Base-by-base conservation (phyloP, 2,329 filamentous ascomycete species). In the Penicillium sp. region DNA sequence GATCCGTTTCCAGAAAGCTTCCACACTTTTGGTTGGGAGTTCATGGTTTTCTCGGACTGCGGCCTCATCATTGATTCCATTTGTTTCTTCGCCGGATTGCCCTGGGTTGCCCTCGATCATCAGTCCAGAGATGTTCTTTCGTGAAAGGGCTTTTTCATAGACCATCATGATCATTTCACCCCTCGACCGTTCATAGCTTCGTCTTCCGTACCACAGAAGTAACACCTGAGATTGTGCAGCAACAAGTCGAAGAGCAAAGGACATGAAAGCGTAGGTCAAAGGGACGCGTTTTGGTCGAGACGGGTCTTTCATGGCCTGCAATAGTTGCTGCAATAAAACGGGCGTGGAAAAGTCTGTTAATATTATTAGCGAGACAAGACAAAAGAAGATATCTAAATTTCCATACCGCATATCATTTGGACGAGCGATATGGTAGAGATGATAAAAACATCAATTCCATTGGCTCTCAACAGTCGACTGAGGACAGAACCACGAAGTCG, bases 141-240 rank as follows among this genome's bases (percentile, higher is more conserved):
- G 77, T 10, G 84, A 83, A 13, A 91, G 71, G 0, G 87, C 89
- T 72, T 93, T 93, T 66, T 91, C 89, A 66, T 91, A 91, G 13
- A 92, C 81, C 84, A 91, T 91, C 16, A 89, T 92, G 57, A 93
- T 88, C 82, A 93, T 85, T 74, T 96, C 91, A 5, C 92, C 92
- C 47, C 92, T 81, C 5, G 88, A 91, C 57, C 92, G 80, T 72
- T 96, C 92, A 65, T 96, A 96, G 29, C 85, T 85, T 58, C 92
- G 86, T 62, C 92, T 84, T n/a, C 87, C 86, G 68, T 89, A 95
- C 92, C 92, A 96, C 0, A 91, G 77, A 25, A 79, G 84, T 65
- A 92, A 84, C 0, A 92, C 85, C 5, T 81, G 81, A 0, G 84
- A 83, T 65, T 93, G 90, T 1, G 84, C 80, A 9, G 82, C 81